A percentile compares a stretch with the other conserved stretches of the same genome.
These are phyloP conservation scores for Macrophomina pseudophaseolina DNA, from an alignment of 2,329 filamentous ascomycete species.

Conservation along the genomic window DNA sequence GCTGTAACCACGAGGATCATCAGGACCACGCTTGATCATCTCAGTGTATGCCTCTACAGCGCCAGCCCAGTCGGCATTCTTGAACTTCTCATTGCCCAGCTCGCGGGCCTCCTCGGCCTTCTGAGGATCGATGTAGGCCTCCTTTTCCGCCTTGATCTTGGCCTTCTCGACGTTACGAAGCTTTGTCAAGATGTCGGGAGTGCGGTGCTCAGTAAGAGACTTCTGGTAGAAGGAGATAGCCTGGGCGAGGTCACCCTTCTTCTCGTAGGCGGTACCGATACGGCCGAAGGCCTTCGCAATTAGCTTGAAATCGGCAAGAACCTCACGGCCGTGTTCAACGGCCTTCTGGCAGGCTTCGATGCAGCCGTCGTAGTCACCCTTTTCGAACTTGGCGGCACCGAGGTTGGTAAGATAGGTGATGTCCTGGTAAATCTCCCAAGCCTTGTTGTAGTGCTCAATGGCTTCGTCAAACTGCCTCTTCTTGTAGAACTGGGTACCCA, in stretches of 20 bases:
- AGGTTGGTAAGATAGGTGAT: conserved; percentile 98
- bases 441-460: conserved; percentile 91
- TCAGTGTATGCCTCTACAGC: conserved; percentile 93
- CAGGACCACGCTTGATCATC: conserved; percentile 94
- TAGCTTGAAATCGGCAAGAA: conserved; percentile 96
- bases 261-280: conserved; percentile 93
- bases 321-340: conserved; percentile 84
- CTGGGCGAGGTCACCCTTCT: conserved; percentile 75
- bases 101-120: conserved; percentile 96
- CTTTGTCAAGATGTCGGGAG: conserved; percentile 90
- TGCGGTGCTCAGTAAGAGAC: conserved; percentile 95
- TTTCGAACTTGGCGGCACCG: conserved; percentile 92
- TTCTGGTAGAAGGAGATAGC: conserved; percentile 91
- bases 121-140: conserved; percentile 84
- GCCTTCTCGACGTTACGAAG: conserved; percentile 87
- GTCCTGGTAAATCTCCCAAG: conserved; percentile 94
- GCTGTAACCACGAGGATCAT: conserved; percentile 92
- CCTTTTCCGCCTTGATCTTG: conserved; percentile 75
- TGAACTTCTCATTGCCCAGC: conserved; percentile 95
- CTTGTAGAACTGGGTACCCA: conserved; percentile 96
- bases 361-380: conserved; percentile 87
- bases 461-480: conserved; percentile 96
- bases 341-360: conserved; percentile 89
- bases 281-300: conserved; percentile 97
- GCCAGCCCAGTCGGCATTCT: conserved; percentile 92